Evolutionary conservation across 2,329 filamentous ascomycete genomes (phyloP), one percentile per base, ranked within the genome.

Genomic region (Hypoxylon sp.): DNA sequence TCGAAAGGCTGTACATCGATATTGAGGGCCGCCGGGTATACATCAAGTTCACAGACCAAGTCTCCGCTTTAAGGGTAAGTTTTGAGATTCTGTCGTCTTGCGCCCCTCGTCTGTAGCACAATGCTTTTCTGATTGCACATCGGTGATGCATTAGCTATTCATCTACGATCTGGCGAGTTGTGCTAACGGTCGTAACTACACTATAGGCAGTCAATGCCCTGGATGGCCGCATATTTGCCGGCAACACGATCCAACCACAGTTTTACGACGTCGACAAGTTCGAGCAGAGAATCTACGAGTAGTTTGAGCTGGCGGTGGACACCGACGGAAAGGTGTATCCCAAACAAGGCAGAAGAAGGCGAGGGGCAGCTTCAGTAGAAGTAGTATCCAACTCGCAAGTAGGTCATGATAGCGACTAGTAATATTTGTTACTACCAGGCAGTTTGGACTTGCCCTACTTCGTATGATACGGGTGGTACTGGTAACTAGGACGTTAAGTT

Each of bases 181-280:
- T 50, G 36, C 69, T 61, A n/a, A 50, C 32, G 11, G 7, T 28
- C 12, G 22, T 22, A 30, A 32, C n/a, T 28, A 42, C 46, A 62
- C 55, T 51, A 59, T 60, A 94, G 90, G 95, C 95, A 53, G 93
- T 98, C 52, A 96, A 96, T 76, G 93, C 93, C 9, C 86, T 97
- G 40, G 89, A 97, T 73, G 93, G 93, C 14, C 89, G 93, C 55
- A 86, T 93, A 14, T 98, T 98, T 78, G 94, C 93, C 69, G 94
- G 92, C 3, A 97, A 97, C 76, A 83, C 85, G 9, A 96, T 98
- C 61, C 81, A 83, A n/a, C 92, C 94, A 0, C 87, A 85, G 53
- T 98, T 94, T 76, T 98, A 92, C 77, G 88, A 96, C 73, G 83
- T 83, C 4, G 93, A 95, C 45, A 92, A 87, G 72, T 99, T 98